Percentiles rank a stretch among this genome's conserved stretches.
Evolutionary conservation across 352 stramenopile genomes (phyloP).

Genomic region (Saprolegnia parasitica): DNA sequence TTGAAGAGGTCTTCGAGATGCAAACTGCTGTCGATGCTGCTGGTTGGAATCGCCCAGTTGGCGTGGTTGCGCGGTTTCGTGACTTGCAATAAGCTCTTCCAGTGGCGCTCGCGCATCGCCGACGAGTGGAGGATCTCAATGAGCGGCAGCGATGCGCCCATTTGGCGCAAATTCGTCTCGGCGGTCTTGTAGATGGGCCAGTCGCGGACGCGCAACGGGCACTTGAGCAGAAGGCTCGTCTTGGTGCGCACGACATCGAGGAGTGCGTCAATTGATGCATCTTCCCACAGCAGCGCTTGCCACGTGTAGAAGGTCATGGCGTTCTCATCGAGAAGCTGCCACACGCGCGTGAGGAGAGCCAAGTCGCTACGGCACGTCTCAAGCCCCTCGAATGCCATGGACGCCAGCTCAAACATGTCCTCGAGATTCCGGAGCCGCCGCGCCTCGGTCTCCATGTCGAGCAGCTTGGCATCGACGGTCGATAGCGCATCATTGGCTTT

Average conservation of each 20-base stretch:
- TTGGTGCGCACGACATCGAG: conserved; percentile 88
- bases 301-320: conserved; percentile 66
- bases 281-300: conserved; percentile 82
- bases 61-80: conserved; percentile 77
- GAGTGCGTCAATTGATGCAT: conserved; percentile 85
- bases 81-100: conserved; percentile 83
- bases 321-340: conserved; percentile 66
- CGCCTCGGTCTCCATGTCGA: conserved; percentile 77
- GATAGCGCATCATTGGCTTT: conserved; percentile 86
- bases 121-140: conserved; percentile 86
- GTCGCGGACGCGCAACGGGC: conserved; percentile 70
- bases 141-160: conserved; percentile 87
- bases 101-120: conserved; percentile 85
- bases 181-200: conserved; percentile 92
- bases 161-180: conserved; percentile 87
- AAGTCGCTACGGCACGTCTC: conserved; percentile 79
- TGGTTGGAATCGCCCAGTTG: conserved; percentile 38
- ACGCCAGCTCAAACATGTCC: conserved; percentile 92
- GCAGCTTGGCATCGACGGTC: conserved; percentile 72
- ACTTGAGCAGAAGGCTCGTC: conserved; percentile 47
- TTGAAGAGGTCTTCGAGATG: conserved; percentile 89
- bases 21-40: conserved; percentile 41
- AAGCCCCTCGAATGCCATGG: conserved; percentile 79
- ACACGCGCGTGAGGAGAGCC: conserved; percentile 87
- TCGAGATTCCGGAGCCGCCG: conserved; percentile 85